Evolutionary conservation across 2,329 filamentous ascomycete genomes (phyloP), one percentile per base, ranked within the genome.

Genomic region (Talaromyces sp.): DNA sequence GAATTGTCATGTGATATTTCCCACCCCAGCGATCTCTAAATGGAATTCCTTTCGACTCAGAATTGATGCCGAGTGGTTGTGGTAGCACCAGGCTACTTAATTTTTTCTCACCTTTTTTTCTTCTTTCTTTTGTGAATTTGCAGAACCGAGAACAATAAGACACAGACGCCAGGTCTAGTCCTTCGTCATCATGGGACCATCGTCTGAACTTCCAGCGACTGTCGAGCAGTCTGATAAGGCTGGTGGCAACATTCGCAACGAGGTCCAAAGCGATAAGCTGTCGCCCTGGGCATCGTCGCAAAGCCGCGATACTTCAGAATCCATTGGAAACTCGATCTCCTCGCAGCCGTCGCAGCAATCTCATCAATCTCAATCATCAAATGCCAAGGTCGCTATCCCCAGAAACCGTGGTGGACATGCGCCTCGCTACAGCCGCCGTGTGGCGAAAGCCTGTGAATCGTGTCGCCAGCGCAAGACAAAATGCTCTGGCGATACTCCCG

Each of bases 381-480:
- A 63, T 58, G 64, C 63, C 38, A 74, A 73, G 61, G 68, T 74
- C 17, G 68, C 70, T 2, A 73, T 73, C 10, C 71, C 71, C 29
- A 66, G 71, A 58, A 46, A 57, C 32, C 65, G 63, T 6, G 57
- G 64, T 11, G 53, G 19, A 4, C 60, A 56, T 12, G 58, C 60
- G 35, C 60, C 62, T 27, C 63, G 65, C 46, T 66, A 66, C 59
- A 66, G 64, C 61, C 67, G 69, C 35, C 70, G 71, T 26, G 71
- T 73, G 31, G 67, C 70, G n/a, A 63, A 71, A 51, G 76, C 76
- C 14, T 79, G 77, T 54, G 74, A 77, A 64, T 72, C 75, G 21
- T 79, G 77, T 60, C 69, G 74, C 14, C 69, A 70, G 53, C 67
- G 75, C 19, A 79, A 79, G 64, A 77, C 71, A n/a, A 79, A 78